Percentiles rank a stretch among this genome's conserved stretches.
Evolutionary conservation across 192 early-diverging fungal genomes (phyloP).

Genomic region (Umbelopsis sp.): DNA sequence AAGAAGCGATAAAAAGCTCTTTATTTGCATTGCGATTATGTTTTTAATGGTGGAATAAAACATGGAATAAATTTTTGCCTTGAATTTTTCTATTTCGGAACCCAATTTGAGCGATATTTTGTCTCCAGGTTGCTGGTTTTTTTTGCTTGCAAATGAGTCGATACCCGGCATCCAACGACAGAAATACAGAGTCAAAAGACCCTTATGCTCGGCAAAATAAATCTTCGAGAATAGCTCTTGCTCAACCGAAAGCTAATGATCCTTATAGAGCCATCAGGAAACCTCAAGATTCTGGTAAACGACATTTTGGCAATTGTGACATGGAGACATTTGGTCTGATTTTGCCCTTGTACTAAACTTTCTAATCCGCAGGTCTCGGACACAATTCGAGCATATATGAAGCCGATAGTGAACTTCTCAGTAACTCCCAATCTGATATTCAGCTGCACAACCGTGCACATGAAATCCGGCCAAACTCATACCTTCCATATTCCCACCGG

Average conservation of each 20-base stretch:
- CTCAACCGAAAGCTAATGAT: constrained; percentile 17
- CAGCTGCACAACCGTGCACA: not conserved
- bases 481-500: constrained; percentile 28
- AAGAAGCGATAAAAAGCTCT: constrained; percentile 38
- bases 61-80: constrained; percentile 1
- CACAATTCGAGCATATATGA: constrained; percentile 2
- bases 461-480: constrained; percentile 17
- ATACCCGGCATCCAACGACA: not conserved
- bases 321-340: not conserved
- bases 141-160: constrained; percentile 5
- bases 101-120: not conserved
- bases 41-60: not conserved
- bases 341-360: not conserved
- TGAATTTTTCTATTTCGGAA: not conserved
- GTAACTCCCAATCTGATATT: not conserved
- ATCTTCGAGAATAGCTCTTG: not conserved
- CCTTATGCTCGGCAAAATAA: not conserved
- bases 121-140: not conserved
- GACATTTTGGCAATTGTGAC: not conserved
- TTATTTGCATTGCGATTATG: not conserved
- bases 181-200: not conserved
- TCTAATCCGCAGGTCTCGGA: not conserved
- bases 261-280: constrained; percentile 27
- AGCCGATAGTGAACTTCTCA: not conserved
- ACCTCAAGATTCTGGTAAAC: constrained; percentile 20